Evolutionary conservation across 352 stramenopile genomes (phyloP), one percentile per base, ranked within the genome.

Genomic region (Halophytophthora polymorphica): DNA sequence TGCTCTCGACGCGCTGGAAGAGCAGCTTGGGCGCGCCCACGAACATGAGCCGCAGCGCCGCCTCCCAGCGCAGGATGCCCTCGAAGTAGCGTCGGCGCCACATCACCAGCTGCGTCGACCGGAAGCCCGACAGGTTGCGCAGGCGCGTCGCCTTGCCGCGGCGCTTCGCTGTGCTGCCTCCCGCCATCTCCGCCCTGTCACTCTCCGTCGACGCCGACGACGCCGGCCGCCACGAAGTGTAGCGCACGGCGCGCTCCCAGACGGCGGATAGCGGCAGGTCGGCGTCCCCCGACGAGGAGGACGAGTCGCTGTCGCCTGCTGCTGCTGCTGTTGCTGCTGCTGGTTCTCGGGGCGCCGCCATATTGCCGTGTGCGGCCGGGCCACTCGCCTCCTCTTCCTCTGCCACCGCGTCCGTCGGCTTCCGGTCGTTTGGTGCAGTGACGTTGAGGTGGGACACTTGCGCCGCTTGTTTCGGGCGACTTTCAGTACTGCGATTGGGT

Each of bases 61-160:
- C 39, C 48, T 92, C 81, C 81, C 81, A 92, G 8, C 52, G 53
- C 58, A 92, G 61, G 51, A 92, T 75, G 6, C 62, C 71, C 46
- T 86, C 77, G 53, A 90, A 85, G 48, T 74, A 89, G 13, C 61
- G 68, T 31, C 77, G 68, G 2, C 71, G 65, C 74, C 77, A 88
- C 23, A 49, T 53, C 17, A 70, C 50, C 23, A 79, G 29, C 39
- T 50, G 41, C 35, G 67, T 69, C 18, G 45, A 36, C 8, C 44
- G 42, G 36, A 72, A 71, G 6, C 45, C 47, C 25, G 55, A 44
- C 15, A 61, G 44, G 6, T 61, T 58, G 37, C 31, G 45, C 2
- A 43, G 48, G 17, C 31, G 37, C 0, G 40, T 47, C 11, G 41
- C 46, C 17, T 31, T 31, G 25, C 38, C 7, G 4, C 39, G 53